Percentiles rank a stretch among this genome's conserved stretches.
These are phyloP conservation scores for Fusarium drepaniforme DNA, from an alignment of 2,329 filamentous ascomycete genomes.

Conservation along the genomic window DNA sequence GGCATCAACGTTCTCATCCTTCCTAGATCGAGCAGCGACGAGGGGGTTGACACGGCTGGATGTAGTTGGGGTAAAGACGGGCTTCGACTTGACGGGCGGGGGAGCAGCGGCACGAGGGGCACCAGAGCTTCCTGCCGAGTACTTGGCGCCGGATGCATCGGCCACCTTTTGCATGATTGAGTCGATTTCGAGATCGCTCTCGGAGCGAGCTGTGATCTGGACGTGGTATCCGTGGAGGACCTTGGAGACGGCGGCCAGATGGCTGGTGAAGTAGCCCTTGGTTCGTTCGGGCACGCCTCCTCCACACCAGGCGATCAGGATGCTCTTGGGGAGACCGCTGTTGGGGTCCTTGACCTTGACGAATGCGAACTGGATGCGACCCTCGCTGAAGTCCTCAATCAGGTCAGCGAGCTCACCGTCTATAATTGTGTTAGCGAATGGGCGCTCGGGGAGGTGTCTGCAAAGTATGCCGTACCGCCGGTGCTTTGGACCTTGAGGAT, in stretches of 20 bases:
- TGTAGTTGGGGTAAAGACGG: slow-evolving; percentile 85
- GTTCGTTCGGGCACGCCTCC: slow-evolving; percentile 98
- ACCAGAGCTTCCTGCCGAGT: slow-evolving; percentile 76
- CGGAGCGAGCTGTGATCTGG: slow-evolving; percentile 94
- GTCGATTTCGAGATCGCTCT: slow-evolving; percentile 88
- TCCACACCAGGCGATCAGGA: slow-evolving; percentile 96
- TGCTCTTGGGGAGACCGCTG: slow-evolving; percentile 87
- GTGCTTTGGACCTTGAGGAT: slow-evolving; percentile 94
- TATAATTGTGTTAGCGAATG: slow-evolving; percentile 52
- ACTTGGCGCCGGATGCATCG: slow-evolving; percentile 95
- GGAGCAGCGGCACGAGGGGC: slow-evolving; percentile 66
- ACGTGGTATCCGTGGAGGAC: slow-evolving; percentile 97
- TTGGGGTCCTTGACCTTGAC: slow-evolving; percentile 98
- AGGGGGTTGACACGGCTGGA: slow-evolving; percentile 72
- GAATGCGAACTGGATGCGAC: slow-evolving; percentile 96
- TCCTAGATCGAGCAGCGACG: slow-evolving; percentile 72
- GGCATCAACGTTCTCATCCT: slow-evolving; percentile 72
- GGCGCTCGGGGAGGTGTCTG: background rate
- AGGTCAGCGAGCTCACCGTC: slow-evolving; percentile 93
- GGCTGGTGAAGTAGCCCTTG: slow-evolving; percentile 98
- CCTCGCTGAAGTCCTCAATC: slow-evolving; percentile 96
- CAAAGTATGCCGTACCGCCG: slow-evolving; percentile 70
- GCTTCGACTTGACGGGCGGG: slow-evolving; percentile 86
- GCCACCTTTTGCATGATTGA: slow-evolving; percentile 92
- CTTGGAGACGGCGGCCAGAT: slow-evolving; percentile 89